These are phyloP conservation scores for Aspergillus tubingensis DNA, from an alignment of 2,329 filamentous ascomycete species.

Conservation along the genomic window DNA sequence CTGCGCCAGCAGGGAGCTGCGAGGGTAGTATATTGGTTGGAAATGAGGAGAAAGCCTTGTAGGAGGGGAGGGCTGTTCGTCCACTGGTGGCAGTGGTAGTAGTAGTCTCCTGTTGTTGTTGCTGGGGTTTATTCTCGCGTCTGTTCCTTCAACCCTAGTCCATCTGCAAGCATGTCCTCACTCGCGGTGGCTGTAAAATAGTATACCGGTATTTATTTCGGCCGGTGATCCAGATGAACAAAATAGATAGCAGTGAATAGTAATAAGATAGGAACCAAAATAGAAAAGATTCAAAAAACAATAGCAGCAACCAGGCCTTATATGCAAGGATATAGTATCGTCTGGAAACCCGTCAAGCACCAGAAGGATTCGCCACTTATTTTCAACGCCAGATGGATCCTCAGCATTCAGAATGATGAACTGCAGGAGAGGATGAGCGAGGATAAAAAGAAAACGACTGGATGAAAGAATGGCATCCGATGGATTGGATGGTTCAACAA, in stretches of 20 bases:
- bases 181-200: neutral
- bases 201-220: neutral
- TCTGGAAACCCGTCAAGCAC: conserved; percentile 11
- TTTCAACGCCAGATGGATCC: conserved; percentile 12
- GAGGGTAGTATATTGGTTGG: conserved; percentile 2
- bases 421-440: conserved; percentile 6
- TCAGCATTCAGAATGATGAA: conserved; percentile 12
- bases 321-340: conserved; percentile 17
- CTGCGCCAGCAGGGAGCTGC: conserved; percentile 17
- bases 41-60: conserved; percentile 8
- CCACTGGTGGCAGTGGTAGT: neutral
- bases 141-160: neutral
- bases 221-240: neutral
- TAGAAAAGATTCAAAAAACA: conserved; percentile 1
- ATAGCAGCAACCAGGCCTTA: conserved; percentile 3
- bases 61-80: neutral
- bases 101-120: neutral
- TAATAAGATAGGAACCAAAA: neutral
- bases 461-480: conserved; percentile 5
- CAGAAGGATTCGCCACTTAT: conserved; percentile 17
- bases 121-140: neutral
- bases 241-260: neutral
- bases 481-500: conserved; percentile 8
- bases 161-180: neutral
- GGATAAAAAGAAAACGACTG: neutral